These are phyloP conservation scores for Protoeuglena noctilucae DNA, from an alignment of 139 green algal genomes.

Conservation along the genomic window DNA sequence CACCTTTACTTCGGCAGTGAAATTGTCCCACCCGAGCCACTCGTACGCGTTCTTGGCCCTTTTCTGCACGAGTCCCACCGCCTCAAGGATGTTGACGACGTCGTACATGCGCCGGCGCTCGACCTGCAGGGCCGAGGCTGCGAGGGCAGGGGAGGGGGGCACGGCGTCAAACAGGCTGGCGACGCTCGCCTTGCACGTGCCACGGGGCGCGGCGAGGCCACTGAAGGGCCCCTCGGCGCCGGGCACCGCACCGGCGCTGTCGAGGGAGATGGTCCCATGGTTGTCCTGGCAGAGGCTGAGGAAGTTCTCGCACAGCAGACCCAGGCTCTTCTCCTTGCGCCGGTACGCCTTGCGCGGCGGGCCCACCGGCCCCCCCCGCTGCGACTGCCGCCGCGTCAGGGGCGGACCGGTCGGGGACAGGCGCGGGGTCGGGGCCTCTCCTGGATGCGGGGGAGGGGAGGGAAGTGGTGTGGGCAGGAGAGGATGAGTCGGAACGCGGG, in stretches of 20 bases:
- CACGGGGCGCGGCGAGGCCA: too few relatives aligned
- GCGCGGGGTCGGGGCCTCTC: too few relatives aligned
- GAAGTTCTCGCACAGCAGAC: conserved; percentile 22
- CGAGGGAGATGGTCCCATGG: too few relatives aligned
- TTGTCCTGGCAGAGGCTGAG: conserved; percentile 32
- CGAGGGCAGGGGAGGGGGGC: conserved; percentile 29
- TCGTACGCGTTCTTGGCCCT: conserved; percentile 40
- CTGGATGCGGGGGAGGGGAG: too few relatives aligned
- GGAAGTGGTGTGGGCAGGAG: too few relatives aligned
- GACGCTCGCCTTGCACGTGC: conserved; percentile 15
- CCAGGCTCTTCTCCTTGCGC: conserved; percentile 29
- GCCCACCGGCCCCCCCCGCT: not conserved
- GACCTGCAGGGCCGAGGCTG: conserved; percentile 30
- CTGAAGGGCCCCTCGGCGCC: too few relatives aligned
- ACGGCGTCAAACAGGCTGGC: not conserved
- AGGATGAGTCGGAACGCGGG: too few relatives aligned
- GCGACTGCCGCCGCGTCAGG: too few relatives aligned
- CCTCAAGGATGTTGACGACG: conserved; percentile 71
- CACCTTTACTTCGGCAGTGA: not conserved
- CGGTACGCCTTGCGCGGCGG: conserved; percentile 24
- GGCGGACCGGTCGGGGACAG: too few relatives aligned
- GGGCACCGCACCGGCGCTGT: too few relatives aligned
- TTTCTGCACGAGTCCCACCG: conserved; percentile 35
- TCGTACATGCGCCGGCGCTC: conserved; percentile 62
- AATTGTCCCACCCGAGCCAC: conserved; percentile 25